Base-by-base conservation (phyloP, 208 protist genomes). In the Herpetomonas tarakana region DNA sequence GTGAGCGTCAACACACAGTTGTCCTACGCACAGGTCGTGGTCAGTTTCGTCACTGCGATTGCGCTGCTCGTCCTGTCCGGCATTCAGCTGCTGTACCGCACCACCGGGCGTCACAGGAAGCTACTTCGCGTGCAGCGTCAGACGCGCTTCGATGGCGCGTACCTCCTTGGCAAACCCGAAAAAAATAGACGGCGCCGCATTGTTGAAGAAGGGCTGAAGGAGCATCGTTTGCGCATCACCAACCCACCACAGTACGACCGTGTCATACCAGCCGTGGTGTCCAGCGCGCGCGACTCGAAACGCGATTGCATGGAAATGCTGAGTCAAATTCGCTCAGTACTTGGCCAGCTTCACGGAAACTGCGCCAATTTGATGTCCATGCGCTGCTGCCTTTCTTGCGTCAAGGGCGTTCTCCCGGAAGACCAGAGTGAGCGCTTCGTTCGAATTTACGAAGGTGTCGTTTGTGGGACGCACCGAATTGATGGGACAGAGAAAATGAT, bases 311-410 rank as follows among this genome's bases (percentile, higher is more conserved):
- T 80, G 2, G 68, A 81, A 38, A 95, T 95, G 86, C 62, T 95
- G 11, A 63, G 54, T n/a, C 76, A 87, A 56, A 83, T 89, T 9
- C 65, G 89, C 1, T 64, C 51, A 28, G 67, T 83, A 19, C 68
- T 95, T 14, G 50, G 59, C 1, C 65, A 68, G 21, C 76, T 74
- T 3, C 76, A 93, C 51, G 89, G 89, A 25, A 68, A 67, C 45
- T 62, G 59, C 18, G 86, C 86, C 1, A 61, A 68, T 18, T 53
- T 92, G 16, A 95, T 95, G 88, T 85, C 85, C 2, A 95, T 95
- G 88, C 82, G 88, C 1, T 92, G 81, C 52, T 95, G 89, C 39
- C 51, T 95, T 18, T 73, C 86, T 4, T 93, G 83, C 57, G 72
- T 95, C 2, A 88, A 88, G 58, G 74, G 72, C 38, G 83, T 81